Percentiles rank a stretch among this genome's conserved stretches.
phyloP scores from a whole-genome alignment of 2,329 filamentous ascomycete genomes.

The Capronia americana region DNA sequence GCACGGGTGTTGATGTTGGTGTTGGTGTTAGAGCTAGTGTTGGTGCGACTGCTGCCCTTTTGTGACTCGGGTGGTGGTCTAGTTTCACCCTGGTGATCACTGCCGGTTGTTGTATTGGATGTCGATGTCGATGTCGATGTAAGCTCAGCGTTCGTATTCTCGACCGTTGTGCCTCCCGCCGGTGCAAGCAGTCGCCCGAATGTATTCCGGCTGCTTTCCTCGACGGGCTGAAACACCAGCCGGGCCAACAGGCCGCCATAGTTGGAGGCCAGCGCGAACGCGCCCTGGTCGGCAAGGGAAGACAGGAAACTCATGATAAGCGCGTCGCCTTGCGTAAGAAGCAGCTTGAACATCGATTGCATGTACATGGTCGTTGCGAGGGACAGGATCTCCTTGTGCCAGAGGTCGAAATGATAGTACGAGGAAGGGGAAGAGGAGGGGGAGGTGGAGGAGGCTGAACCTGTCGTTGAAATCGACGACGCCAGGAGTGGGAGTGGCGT shows the following conservation, averaged over 20 bases:
- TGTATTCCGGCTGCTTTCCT: constrained; percentile 88
- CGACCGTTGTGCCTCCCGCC: not conserved
- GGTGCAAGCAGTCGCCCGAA: constrained; percentile 77
- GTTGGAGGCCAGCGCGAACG: constrained; percentile 92
- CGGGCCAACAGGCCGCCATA: constrained; percentile 89
- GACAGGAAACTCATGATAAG: constrained; percentile 82
- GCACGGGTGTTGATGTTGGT: constrained; percentile 21
- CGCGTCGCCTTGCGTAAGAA: constrained; percentile 93
- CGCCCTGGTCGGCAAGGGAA: constrained; percentile 79
- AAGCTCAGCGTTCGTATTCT: too few relatives aligned
- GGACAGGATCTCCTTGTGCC: constrained; percentile 72
- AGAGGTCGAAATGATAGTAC: constrained; percentile 63
- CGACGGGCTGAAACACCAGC: constrained; percentile 90
- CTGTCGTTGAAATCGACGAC: constrained; percentile 26
- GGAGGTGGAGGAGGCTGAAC: constrained; percentile 2
- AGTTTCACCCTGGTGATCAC: not conserved
- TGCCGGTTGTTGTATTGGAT: not conserved
- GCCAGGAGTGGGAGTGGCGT: constrained; percentile 40
- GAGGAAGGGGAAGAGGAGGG: constrained; percentile 17
- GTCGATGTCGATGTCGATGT: not conserved
- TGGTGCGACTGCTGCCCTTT: constrained; percentile 5
- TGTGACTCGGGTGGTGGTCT: not conserved
- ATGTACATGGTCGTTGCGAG: constrained; percentile 83
- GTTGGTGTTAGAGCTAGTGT: constrained; percentile 9
- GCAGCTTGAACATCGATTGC: constrained; percentile 88